Base-by-base conservation (phyloP, 1,284 basidiomycete genomes). In the Apiotrichum sp. region DNA sequence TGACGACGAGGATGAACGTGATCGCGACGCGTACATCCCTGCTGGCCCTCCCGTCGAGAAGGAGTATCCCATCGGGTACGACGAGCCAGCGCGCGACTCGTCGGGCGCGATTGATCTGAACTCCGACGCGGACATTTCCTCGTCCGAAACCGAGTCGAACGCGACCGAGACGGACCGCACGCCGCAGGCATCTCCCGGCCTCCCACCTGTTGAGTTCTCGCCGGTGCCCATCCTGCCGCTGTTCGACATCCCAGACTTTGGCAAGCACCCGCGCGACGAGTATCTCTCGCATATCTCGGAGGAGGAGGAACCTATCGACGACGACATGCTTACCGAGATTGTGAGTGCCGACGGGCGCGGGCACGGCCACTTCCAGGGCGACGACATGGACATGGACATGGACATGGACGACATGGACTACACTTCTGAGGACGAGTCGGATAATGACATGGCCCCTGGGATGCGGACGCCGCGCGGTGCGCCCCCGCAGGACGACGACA, bases 301-400 rank as follows among this genome's bases (percentile, higher is more conserved):
- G 44, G 63, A 57, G 41, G 61, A 62, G 57, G 61, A 59, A 47
- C 57, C 57, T 14, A 36, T 61, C 5, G 54, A 53, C 29, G 61
- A 62, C 45, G 57, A 59, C 48, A 55, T 53, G 47, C 48, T 62
- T 11, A 52, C 55, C n/a, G 61, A 62, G 43, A 55, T 62, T 48
- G 56, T 62, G n/a, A 41, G 52, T 31, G 54, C 41, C 3, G 47
- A 53, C 43, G 38, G 45, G 16, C 47, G 41, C 4, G 39, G 53
- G 36, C 55, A 56, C 47, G 22, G 22, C 22, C 22, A 22, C 22
- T 32, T 58, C 6, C 44, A 52, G 14, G 49, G 52, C 33, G 57
- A 58, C 34, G 55, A 59, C 6, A 41, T 41, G 9, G 52, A 57
- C 13, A 22, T 22, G 22, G 22, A 22, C 22, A 22, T 22, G 22